phyloP scores from a whole-genome alignment of 2,329 filamentous ascomycete genomes.

The Clarireedia monteithiana region DNA sequence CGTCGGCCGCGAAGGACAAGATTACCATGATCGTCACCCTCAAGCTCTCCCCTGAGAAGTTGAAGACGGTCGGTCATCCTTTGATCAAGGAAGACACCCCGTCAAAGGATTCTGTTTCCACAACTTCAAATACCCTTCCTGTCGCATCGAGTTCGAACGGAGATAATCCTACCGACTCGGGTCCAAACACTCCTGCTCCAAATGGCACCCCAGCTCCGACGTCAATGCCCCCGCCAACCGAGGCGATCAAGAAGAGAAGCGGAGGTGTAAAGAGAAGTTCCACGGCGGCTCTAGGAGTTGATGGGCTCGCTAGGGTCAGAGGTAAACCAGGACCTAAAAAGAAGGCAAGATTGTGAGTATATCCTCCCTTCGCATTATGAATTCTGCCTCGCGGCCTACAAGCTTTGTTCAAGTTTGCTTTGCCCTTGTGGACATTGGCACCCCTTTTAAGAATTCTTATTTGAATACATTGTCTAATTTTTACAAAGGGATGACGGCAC shows the following conservation, averaged over 20 bases:
- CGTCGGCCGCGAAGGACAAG: conserved; percentile 20
- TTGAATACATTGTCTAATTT: conserved; percentile 26
- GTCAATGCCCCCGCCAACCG: conserved; percentile 51
- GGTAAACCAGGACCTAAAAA: conserved; percentile 95
- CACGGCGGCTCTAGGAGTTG: conserved; percentile 50
- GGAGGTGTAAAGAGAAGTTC: conserved; percentile 58
- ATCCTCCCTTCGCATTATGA: not conserved
- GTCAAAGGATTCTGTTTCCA: conserved; percentile 35
- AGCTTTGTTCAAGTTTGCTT: not conserved
- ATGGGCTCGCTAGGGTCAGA: conserved; percentile 59
- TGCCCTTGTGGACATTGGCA: not conserved
- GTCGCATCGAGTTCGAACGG: conserved; percentile 36
- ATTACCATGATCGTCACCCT: conserved; percentile 41
- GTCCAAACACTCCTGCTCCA: conserved; percentile 49
- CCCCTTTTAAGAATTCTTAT: not conserved
- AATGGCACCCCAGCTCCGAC: conserved; percentile 45
- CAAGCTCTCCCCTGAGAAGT: conserved; percentile 41
- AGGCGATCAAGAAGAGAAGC: conserved; percentile 62
- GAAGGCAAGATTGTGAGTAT: conserved; percentile 82
- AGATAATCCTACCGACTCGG: conserved; percentile 52
- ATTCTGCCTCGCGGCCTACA: not conserved
- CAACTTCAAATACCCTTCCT: conserved; percentile 30
- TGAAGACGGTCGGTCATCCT: conserved; percentile 38
- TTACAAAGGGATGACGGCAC: conserved; percentile 51
- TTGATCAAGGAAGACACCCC: conserved; percentile 35